A percentile compares a stretch with the other conserved stretches of the same genome.
Evolutionary conservation across 805 yeast species (phyloP).

Genomic region (Diddensiella caesifluorescens): DNA sequence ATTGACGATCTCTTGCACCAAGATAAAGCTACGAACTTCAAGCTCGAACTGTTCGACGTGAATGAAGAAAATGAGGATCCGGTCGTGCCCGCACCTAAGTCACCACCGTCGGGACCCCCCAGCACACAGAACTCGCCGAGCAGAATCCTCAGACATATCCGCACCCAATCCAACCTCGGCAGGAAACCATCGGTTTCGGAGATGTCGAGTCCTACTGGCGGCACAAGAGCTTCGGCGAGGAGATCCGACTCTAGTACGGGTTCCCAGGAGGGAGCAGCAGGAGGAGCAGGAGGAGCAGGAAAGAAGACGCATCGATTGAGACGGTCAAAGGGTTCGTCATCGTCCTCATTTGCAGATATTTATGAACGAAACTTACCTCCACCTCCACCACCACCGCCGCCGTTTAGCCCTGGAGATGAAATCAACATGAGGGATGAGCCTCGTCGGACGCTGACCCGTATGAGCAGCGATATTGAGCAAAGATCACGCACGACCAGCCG

Average conservation of each 20-base stretch:
- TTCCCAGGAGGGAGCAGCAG: too few relatives aligned
- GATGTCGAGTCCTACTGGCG: conserved; percentile 1
- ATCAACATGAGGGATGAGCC: neutral
- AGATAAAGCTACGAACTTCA: conserved; percentile 3
- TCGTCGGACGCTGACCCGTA: conserved; percentile 7
- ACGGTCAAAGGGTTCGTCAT: neutral
- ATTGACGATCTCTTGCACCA: conserved; percentile 10
- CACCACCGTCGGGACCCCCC: too few relatives aligned
- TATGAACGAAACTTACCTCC: neutral
- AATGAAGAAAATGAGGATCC: conserved; percentile 6
- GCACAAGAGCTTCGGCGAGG: too few relatives aligned
- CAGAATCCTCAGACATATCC: neutral
- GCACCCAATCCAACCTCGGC: conserved; percentile 4
- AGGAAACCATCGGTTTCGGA: conserved; percentile 3
- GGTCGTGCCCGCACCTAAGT: neutral
- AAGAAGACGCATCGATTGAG: too few relatives aligned
- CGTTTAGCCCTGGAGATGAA: neutral
- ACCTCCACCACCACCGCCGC: neutral
- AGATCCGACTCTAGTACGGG: too few relatives aligned
- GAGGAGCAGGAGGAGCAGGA: too few relatives aligned
- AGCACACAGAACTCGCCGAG: too few relatives aligned
- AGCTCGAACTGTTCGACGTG: conserved; percentile 7
- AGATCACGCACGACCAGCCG: conserved; percentile 12
- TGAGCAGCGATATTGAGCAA: conserved; percentile 14
- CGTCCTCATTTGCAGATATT: neutral